phyloP scores from a whole-genome alignment of 2,329 filamentous ascomycete species.

The Samsoniella hepiali region DNA sequence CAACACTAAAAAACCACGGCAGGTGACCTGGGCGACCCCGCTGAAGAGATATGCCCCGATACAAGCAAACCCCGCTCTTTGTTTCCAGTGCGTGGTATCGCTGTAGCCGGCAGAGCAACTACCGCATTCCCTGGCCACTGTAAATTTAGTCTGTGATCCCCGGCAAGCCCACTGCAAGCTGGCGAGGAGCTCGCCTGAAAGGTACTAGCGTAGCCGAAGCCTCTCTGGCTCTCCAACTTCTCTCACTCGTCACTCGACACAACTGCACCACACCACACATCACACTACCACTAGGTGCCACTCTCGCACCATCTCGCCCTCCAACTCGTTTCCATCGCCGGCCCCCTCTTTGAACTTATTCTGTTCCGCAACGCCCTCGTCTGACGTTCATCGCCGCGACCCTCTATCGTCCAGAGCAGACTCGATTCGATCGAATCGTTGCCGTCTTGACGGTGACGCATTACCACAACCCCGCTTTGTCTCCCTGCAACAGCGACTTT shows the following conservation, averaged over 20 bases:
- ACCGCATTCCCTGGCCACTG: not conserved
- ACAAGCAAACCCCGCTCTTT: not conserved
- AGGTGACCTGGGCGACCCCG: not conserved
- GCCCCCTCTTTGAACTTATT: not conserved
- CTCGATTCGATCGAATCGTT: not conserved
- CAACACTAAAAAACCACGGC: not conserved
- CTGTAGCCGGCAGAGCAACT: constrained; percentile 1
- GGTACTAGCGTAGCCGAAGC: not conserved
- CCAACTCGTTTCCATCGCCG: not conserved
- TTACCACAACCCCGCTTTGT: constrained; percentile 10
- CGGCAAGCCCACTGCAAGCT: not conserved
- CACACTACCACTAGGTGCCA: not conserved
- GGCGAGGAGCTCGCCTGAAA: not conserved
- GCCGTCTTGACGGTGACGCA: constrained; percentile 10
- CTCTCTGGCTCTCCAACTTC: not conserved
- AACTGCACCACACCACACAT: not conserved
- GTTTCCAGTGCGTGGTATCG: not conserved
- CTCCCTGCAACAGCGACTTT: constrained; percentile 5
- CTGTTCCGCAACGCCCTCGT: not conserved
- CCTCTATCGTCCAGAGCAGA: not conserved
- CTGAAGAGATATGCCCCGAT: not conserved
- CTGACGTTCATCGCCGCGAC: not conserved
- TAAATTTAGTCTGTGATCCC: not conserved
- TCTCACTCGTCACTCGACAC: not conserved
- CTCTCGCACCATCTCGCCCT: not conserved